Percentiles rank a stretch among this genome's conserved stretches.
Conservation (phyloP, 1,139 yeast species). For the Pichia sp. region DNA sequence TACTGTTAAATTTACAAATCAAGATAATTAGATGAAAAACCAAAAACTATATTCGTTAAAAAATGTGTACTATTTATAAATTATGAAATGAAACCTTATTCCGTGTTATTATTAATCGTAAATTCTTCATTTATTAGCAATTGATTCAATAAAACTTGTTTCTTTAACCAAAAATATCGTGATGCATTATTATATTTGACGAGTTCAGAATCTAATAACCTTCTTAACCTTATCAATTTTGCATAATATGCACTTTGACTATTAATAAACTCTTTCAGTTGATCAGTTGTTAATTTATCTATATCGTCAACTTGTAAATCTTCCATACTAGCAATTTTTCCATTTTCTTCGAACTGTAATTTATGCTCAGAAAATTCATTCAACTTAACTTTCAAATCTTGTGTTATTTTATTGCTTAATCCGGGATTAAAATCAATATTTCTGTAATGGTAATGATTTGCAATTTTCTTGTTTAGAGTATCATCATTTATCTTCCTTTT, state of each 20-base stretch:
- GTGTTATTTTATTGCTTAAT: constrained; percentile 5
- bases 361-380: constrained; percentile 7
- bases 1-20: constrained; percentile 32
- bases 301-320: constrained; percentile 16
- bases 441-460: constrained; percentile 10
- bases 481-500: constrained; percentile 2
- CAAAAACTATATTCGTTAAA: neutral
- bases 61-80: neutral
- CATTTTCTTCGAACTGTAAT: constrained; percentile 4
- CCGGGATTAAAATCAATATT: constrained; percentile 14
- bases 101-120: constrained; percentile 17
- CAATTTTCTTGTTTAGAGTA: constrained; percentile 8
- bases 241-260: constrained; percentile 33
- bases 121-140: constrained; percentile 10
- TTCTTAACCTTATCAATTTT: constrained; percentile 47
- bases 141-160: constrained; percentile 44
- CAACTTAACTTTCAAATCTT: constrained; percentile 8
- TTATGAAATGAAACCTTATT: constrained; percentile 1
- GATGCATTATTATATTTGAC: constrained; percentile 33
- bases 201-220: constrained; percentile 40
- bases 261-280: constrained; percentile 25
- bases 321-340: constrained; percentile 6
- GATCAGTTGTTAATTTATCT: constrained; percentile 24
- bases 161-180: constrained; percentile 46
- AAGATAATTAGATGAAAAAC: constrained; percentile 12